Evolutionary conservation across 345 rosid genomes (phyloP).

Genomic region (sweet orange (Citrus sinensis)): DVS_A1.0 CM039168.1:18369501-18370000

Average conservation of each 20-base stretch:
- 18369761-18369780: too few species aligned
- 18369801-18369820: background rate
- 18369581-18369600: background rate
- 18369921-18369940: constrained; percentile 94
- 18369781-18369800: background rate
- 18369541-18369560: background rate
- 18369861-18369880: background rate
- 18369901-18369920: constrained; percentile 85
- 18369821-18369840: background rate
- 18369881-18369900: constrained; percentile 48
- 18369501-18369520: background rate
- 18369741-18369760: too few species aligned
- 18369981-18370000: constrained; percentile 69
- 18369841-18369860: background rate
- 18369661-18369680: background rate
- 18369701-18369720: too few species aligned
- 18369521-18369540: background rate
- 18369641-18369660: background rate
- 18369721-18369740: too few species aligned
- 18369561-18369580: too few species aligned
- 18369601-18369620: background rate
- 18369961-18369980: constrained; percentile 85
- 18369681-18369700: background rate
- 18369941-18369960: constrained; percentile 85
- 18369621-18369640: background rate